Percentiles rank a stretch among this genome's conserved stretches.
Evolutionary conservation across 148 eudicot genomes (phyloP).

Genomic region (Diospyros lotus): DNA sequence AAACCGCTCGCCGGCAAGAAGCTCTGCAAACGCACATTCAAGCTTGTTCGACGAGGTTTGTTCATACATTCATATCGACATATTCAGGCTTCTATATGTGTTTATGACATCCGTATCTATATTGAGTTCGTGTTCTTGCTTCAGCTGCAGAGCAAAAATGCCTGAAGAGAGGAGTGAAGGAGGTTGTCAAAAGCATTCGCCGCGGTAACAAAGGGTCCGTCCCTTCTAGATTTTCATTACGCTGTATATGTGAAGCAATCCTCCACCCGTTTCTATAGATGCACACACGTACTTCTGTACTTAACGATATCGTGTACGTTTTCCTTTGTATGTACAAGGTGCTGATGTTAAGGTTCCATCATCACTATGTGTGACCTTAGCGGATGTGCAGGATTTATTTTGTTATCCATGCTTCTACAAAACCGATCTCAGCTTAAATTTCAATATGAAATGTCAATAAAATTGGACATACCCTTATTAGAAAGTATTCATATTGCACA

Average conservation of each 20-base stretch:
- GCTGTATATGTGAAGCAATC: background rate
- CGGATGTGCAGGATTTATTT: too few species aligned
- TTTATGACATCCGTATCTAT: background rate
- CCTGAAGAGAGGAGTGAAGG: conserved; percentile 95
- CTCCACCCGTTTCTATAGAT: background rate
- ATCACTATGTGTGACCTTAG: too few species aligned
- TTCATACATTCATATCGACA: background rate
- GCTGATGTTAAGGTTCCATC: too few species aligned
- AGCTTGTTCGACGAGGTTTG: conserved; percentile 79
- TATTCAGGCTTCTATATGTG: background rate
- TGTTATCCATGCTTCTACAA: too few species aligned
- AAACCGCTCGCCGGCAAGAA: conserved; percentile 96
- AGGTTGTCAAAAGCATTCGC: conserved; percentile 88
- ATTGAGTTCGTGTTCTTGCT: background rate
- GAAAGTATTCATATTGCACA: too few species aligned
- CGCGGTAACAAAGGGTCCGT: conserved; percentile 87
- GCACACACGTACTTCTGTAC: background rate
- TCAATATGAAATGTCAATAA: too few species aligned
- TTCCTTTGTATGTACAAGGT: too few species aligned
- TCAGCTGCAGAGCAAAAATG: conserved; percentile 92
- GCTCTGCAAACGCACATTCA: conserved; percentile 76
- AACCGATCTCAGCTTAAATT: too few species aligned
- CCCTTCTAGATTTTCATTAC: background rate
- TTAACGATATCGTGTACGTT: too few species aligned
- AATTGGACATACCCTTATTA: too few species aligned